Percentiles rank a stretch among this genome's conserved stretches.
These are phyloP conservation scores for Penicillium egyptiacum DNA, from an alignment of 495 filamentous ascomycete genomes.

Conservation along the genomic window DNA sequence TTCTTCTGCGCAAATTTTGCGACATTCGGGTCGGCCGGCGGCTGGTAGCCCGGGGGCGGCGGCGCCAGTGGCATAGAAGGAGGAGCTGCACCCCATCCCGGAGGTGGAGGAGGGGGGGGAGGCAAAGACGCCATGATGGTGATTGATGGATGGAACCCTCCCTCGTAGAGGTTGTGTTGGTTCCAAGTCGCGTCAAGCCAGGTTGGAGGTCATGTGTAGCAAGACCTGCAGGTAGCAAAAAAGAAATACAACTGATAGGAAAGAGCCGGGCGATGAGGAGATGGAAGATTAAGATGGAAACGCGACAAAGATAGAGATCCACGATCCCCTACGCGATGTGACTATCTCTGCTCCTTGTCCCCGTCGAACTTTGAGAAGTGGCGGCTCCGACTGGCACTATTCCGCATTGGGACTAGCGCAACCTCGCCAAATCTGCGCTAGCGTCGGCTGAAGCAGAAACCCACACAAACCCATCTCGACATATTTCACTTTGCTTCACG, in stretches of 20 bases:
- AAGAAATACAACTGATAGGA: conserved; percentile 5
- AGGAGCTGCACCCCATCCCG: conserved; percentile 70
- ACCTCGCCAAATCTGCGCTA: conserved; percentile 52
- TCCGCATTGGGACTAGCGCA: conserved; percentile 37
- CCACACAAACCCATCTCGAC: conserved; percentile 52
- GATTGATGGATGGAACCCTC: conserved; percentile 32
- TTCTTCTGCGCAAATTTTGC: conserved; percentile 98
- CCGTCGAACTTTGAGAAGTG: conserved; percentile 37
- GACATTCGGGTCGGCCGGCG: conserved; percentile 79
- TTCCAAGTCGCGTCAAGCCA: conserved; percentile 44
- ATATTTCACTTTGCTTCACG: conserved; percentile 46
- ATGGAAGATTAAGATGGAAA: conserved; percentile 29
- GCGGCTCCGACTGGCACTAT: conserved; percentile 38
- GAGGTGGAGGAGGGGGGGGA: conserved; percentile 77
- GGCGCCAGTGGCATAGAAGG: conserved; percentile 75
- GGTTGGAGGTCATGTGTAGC: conserved; percentile 34
- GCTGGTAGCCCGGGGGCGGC: conserved; percentile 86
- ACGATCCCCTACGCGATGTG: conserved; percentile 52
- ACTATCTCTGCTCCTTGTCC: conserved; percentile 34
- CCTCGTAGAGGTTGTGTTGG: conserved; percentile 30
- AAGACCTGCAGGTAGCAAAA: conserved; percentile 5
- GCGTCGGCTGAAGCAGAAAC: conserved; percentile 45
- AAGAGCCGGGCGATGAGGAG: conserved; percentile 5
- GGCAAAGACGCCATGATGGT: conserved; percentile 74
- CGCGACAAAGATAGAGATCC: conserved; percentile 25